Base-by-base conservation (phyloP, 306 rosid species). In the Pyrus pyrifolia region DNA sequence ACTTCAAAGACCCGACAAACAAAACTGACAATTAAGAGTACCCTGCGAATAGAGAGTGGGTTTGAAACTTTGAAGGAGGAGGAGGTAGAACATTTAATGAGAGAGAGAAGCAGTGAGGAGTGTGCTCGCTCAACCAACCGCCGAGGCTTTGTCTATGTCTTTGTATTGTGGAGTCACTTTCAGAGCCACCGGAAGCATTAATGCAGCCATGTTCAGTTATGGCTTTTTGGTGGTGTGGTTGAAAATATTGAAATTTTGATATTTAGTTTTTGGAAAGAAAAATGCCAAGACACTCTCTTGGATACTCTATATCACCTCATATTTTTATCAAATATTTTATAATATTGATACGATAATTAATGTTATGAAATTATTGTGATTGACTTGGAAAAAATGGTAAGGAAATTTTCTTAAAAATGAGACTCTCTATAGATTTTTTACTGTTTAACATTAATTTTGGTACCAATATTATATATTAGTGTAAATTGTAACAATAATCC, bases 181-280 rank as follows among this genome's bases (percentile, higher is more conserved):
- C 83, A 75, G 76, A 80, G 77, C 65, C 91, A 78, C 89, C 85
- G 80, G 83, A 76, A 80, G 74, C 68, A 88, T 80, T 83, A 83
- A 80, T 78, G 83, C 55, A 68, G 65, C 74, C 67, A 52, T 25
- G 73, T 65, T 27, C 30, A 1, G 70, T 27, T 17, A 29, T 7
- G 68, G 42, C 58, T 23, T 5, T 7, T 0, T 25, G 57, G 77
- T 59, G 31, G 59, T 73, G 68, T 72, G 76, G 68, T 44, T 31
- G 44, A 64, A 64, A 15, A 49, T 49, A 49, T 49, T 49, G 18
- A 18, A 17, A 51, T 42, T 9, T 42, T 42, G 45, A 42, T 42
- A 42, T 10, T 18, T 2, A 19, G 21, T 33, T 61, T 61, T 61
- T 61, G 21, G 10, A 58, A 58, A 38, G 9, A 38, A 38, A 38